Evolutionary conservation across 805 yeast genomes (phyloP), one percentile per base, ranked within the genome.

Genomic region (Candida pseudofarinosa): DNA sequence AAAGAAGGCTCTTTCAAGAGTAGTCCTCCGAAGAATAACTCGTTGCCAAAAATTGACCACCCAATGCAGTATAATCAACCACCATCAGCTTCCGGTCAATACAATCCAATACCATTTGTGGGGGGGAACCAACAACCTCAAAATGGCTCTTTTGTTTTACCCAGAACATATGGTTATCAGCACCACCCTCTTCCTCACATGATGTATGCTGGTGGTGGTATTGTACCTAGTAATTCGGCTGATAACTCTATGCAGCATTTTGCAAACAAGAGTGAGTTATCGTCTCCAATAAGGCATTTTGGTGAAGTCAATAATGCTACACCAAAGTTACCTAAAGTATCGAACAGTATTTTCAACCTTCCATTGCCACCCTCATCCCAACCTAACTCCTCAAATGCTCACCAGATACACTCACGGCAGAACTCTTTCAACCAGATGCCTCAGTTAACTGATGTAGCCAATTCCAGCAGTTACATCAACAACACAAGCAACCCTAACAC

Each of bases 201-300:
- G 45, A 50, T 59, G 58, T 60, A 58, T 41, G 38, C 33, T 37
- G 60, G 62, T 30, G 48, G 35, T 30, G 50, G 43, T 7, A 40
- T 49, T 49, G 53, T 47, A 38, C 54, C 51, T 13, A 59, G 49
- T 35, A 51, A 43, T 16, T 39, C 40, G 15, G 40, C 32, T 46
- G 43, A 31, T 37, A 35, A 13, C 42, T 40, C 33, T 4, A 41
- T 56, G 33, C 36, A 49, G 8, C 50, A 57, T 62, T 44, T 66
- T 64, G 50, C 61, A 12, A 35, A 33, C 26, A 70, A 52, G 60
- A 65, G 44, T 50, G 79, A 51, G 73, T 75, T 41, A 53, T 60
- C 67, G n/a, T 65, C 70, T 2, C 71, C 71, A 2, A 50, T 58
- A 36, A 52, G 60, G 37, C 65, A 58, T 36, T 36, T 47, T 4